Evolutionary conservation across 2,329 filamentous ascomycete genomes (phyloP), one percentile per base, ranked within the genome.

Genomic region (Microdochium nivale): DNA sequence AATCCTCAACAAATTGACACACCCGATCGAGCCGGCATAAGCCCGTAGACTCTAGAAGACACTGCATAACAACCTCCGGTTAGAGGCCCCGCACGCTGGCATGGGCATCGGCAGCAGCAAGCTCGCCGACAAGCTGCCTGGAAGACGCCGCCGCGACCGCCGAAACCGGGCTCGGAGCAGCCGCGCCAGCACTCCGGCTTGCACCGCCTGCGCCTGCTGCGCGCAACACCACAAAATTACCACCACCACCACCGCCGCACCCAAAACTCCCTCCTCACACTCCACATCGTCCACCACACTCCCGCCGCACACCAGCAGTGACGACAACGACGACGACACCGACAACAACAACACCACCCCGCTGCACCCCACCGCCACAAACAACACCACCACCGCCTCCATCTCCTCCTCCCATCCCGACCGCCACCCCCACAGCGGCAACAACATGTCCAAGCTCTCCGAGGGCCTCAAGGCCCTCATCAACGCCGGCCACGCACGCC

Each of bases 381-480:
- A 56, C 54, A 14, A 56, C 54, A 11, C 53, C 54, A 2, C 54
- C 52, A 14, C 52, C 52, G 13, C 56, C 58, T 4, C 52, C 52
- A 13, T 56, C 58, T 4, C 58, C 56, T 23, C 56, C 59, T 21
- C 37, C 24, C 7, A 35, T n/a, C 27, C 27, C 5, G 27, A 30
- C 27, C 27, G 27, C 27, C 27, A 30, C 27, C 27, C 27, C 27
- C 27, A 30, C 27, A 30, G 27, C 9, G 40, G 21, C 40, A 24
- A 21, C 53, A 68, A 62, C 58, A 90, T 89, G 86, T 83, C 86
- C 7, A 90, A 88, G 66, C 77, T 92, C 21, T 87, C 86, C 1
- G 74, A 79, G 1, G 70, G 80, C 49, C 76, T 92, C 59, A 91
- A 90, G 70, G 77, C 81, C 47, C 79, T 91, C 56, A 85, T 91